Evolutionary conservation across 192 early-diverging fungal genomes (phyloP).

Genomic region (Haplosporangium gracile): DNA sequence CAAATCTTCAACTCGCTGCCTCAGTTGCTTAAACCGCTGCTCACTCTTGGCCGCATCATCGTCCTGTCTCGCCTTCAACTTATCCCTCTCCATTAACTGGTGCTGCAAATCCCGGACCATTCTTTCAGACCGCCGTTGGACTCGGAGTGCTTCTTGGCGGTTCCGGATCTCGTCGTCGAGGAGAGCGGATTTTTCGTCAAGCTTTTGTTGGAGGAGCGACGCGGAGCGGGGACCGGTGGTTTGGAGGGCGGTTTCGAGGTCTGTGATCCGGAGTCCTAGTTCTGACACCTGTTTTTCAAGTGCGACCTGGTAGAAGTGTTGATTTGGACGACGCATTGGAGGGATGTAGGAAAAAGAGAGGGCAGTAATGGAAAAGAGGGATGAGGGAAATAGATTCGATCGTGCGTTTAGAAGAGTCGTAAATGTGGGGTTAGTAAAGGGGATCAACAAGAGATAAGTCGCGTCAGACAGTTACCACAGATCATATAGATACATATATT

Average conservation of each 20-base stretch:
- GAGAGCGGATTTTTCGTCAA: constrained; percentile 72
- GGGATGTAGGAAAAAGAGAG: neutral
- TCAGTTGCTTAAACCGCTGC: constrained; percentile 74
- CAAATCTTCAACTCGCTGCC: constrained; percentile 76
- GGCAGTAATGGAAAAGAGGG: neutral
- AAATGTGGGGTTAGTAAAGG: neutral
- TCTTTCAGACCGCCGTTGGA: constrained; percentile 77
- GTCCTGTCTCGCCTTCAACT: constrained; percentile 72
- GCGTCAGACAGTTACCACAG: neutral
- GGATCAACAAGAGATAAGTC: neutral
- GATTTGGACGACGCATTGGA: neutral
- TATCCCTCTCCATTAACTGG: constrained; percentile 86
- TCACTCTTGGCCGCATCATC: constrained; percentile 81
- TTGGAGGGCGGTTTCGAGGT: constrained; percentile 78
- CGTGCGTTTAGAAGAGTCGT: neutral
- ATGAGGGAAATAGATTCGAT: neutral
- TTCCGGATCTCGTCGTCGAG: constrained; percentile 75
- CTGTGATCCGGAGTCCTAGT: constrained; percentile 79
- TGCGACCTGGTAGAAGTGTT: constrained; percentile 44
- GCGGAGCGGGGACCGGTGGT: constrained; percentile 69
- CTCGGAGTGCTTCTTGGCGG: constrained; percentile 71
- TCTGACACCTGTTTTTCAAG: constrained; percentile 92
- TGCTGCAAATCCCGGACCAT: constrained; percentile 89
- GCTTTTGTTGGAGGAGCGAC: constrained; percentile 68
- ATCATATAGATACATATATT: neutral